Percentiles rank a stretch among this genome's conserved stretches.
These are phyloP conservation scores for Aquilaria yunnanensis DNA, from an alignment of 345 rosid genomes.

Conservation along the genomic window DNA sequence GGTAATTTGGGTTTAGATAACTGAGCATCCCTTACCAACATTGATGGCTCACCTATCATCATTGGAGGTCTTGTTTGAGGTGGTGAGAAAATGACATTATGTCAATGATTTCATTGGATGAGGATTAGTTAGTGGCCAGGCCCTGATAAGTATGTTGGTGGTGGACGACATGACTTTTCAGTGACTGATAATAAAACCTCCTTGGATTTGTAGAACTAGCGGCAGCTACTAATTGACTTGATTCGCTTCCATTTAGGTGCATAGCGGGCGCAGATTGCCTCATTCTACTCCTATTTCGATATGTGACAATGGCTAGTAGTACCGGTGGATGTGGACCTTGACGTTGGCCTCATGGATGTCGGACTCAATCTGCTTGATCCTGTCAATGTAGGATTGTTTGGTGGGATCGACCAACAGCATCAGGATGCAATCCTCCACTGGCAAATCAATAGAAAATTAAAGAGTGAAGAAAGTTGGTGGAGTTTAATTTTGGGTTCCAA, in stretches of 20 bases:
- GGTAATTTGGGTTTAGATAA: too few relatives aligned
- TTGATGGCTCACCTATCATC: too few relatives aligned
- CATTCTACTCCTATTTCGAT: too few relatives aligned
- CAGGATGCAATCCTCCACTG: slow-evolving; percentile 89
- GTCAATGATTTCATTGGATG: too few relatives aligned
- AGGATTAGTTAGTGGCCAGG: too few relatives aligned
- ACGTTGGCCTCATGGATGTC: slow-evolving; percentile 74
- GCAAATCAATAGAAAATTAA: neutral
- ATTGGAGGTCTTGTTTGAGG: too few relatives aligned
- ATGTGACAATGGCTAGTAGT: slow-evolving; percentile 68
- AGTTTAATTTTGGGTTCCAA: neutral
- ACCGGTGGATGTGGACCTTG: slow-evolving; percentile 80
- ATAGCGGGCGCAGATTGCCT: too few relatives aligned
- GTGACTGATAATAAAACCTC: slow-evolving; percentile 76
- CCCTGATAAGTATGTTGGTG: too few relatives aligned
- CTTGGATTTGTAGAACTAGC: slow-evolving; percentile 93
- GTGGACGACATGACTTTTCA: too few relatives aligned
- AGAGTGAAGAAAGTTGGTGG: neutral
- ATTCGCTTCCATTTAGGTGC: too few relatives aligned
- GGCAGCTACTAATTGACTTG: slow-evolving; percentile 87
- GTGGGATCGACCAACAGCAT: slow-evolving; percentile 84
- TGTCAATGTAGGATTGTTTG: slow-evolving; percentile 85
- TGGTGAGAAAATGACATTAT: too few relatives aligned
- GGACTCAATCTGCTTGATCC: slow-evolving; percentile 79
- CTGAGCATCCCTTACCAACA: too few relatives aligned